Conservation (phyloP, 768 basidiomycete species). For the Lactarius hengduanensis region DNA sequence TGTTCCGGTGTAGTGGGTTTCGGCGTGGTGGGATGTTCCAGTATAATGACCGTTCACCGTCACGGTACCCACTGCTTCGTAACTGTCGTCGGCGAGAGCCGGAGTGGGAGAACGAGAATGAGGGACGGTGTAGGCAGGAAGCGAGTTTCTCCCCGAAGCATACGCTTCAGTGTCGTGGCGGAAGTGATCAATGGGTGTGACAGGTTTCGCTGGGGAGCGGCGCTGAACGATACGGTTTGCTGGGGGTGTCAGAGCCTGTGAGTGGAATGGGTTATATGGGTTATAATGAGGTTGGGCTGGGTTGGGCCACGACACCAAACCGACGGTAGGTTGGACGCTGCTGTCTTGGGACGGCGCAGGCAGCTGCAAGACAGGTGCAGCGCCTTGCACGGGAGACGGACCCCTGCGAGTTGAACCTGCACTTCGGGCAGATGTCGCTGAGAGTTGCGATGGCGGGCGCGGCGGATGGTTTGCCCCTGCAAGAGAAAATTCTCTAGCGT, state of each 20-base stretch:
- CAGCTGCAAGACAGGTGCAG: not conserved
- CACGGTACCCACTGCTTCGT: slow-evolving; percentile 54
- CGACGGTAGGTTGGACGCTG: slow-evolving; percentile 1
- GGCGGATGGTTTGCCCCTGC: not conserved
- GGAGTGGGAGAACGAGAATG: slow-evolving; percentile 79
- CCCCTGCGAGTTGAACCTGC: slow-evolving; percentile 4
- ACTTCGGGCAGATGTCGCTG: slow-evolving; percentile 6
- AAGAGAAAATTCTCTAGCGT: not conserved
- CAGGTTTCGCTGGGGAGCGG: slow-evolving; percentile 16
- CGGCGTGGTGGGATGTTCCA: slow-evolving; percentile 29
- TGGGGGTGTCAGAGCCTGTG: slow-evolving; percentile 24
- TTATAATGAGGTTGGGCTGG: slow-evolving; percentile 5
- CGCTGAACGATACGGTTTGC: slow-evolving; percentile 21
- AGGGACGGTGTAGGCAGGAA: slow-evolving; percentile 47
- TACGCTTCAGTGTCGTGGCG: slow-evolving; percentile 66
- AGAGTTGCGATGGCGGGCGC: slow-evolving; percentile 23
- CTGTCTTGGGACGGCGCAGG: slow-evolving; percentile 16
- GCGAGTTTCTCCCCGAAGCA: slow-evolving; percentile 58
- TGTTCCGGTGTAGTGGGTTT: slow-evolving; percentile 14
- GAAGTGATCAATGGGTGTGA: slow-evolving; percentile 55
- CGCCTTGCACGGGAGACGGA: not conserved
- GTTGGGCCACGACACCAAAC: slow-evolving; percentile 15
- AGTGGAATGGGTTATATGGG: slow-evolving; percentile 6
- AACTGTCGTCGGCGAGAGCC: slow-evolving; percentile 70
- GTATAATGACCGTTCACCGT: slow-evolving; percentile 59